A percentile compares a stretch with the other conserved stretches of the same genome.
These are phyloP conservation scores for Harringtonia lauricola DNA, from an alignment of 2,329 filamentous ascomycete genomes.

Conservation along the genomic window DNA sequence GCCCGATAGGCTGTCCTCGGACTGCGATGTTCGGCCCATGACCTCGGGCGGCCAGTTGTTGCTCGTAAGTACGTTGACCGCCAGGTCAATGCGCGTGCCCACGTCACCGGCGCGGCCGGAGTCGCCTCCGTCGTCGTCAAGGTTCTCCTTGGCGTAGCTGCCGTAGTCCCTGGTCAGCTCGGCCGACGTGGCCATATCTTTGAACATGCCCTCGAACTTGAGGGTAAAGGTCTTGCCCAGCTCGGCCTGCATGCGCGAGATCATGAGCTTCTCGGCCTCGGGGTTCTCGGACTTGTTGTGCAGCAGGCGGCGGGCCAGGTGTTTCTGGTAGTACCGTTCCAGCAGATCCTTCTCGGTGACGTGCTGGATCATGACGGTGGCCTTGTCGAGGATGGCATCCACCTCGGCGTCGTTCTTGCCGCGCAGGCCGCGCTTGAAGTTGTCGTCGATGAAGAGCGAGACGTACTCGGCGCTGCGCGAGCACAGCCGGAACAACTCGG, in stretches of 20 bases:
- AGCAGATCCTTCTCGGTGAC: slow-evolving; percentile 89
- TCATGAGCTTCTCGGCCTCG: slow-evolving; percentile 91
- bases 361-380: slow-evolving; percentile 78
- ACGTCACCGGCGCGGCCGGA: slow-evolving; percentile 35
- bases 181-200: slow-evolving; percentile 80
- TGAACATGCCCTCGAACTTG: slow-evolving; percentile 96
- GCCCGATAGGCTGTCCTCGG: slow-evolving; percentile 28
- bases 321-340: slow-evolving; percentile 96
- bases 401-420: slow-evolving; percentile 86
- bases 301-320: slow-evolving; percentile 76
- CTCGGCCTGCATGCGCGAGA: slow-evolving; percentile 93
- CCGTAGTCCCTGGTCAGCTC: slow-evolving; percentile 73
- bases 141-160: slow-evolving; percentile 42
- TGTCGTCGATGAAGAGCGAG: slow-evolving; percentile 94
- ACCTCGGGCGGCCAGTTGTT: slow-evolving; percentile 93
- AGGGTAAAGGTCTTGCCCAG: slow-evolving; percentile 87
- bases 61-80: slow-evolving; percentile 76
- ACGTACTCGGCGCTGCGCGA: slow-evolving; percentile 78
- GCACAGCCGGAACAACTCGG: slow-evolving; percentile 91
- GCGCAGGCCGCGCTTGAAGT: slow-evolving; percentile 85
- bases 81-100: slow-evolving; percentile 59
- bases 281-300: slow-evolving; percentile 84
- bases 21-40: slow-evolving; percentile 52
- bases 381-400: slow-evolving; percentile 75
- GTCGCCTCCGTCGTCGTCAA: slow-evolving; percentile 34